Evolutionary conservation across 106 monocot species (phyloP).

Genomic region (Cymbidium sinense): DNA sequence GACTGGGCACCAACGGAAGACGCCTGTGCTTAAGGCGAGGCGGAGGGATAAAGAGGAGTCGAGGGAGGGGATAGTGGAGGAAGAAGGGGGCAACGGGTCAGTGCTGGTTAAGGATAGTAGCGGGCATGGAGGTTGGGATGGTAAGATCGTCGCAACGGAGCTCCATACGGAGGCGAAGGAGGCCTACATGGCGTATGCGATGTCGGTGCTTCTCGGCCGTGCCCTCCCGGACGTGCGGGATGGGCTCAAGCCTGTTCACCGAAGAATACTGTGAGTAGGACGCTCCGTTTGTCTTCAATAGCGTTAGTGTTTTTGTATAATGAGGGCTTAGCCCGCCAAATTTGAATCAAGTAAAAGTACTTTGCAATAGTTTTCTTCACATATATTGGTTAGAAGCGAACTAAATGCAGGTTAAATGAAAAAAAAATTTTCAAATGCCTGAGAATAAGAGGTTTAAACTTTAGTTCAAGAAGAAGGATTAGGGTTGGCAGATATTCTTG

Average conservation of each 20-base stretch:
- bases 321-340: not conserved
- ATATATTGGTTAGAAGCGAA: not conserved
- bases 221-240: constrained; percentile 95
- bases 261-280: constrained; percentile 81
- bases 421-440: not conserved
- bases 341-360: not conserved
- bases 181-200: constrained; percentile 95
- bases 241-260: constrained; percentile 90
- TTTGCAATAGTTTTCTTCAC: not conserved
- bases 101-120: constrained; percentile 43
- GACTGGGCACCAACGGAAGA: constrained; percentile 14
- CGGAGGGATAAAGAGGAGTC: constrained; percentile 16
- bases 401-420: not conserved
- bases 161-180: constrained; percentile 95
- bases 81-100: constrained; percentile 37
- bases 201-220: constrained; percentile 93
- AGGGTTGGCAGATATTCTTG: not conserved
- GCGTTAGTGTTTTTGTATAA: not conserved
- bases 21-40: constrained; percentile 25
- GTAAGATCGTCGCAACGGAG: constrained; percentile 58
- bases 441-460: no score
- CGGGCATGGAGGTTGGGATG: constrained; percentile 20
- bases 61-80: constrained; percentile 14
- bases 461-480: not conserved
- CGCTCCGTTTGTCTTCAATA: not conserved